Evolutionary conservation across 176 grass and related monocot species (phyloP).

Genomic region (Avena atlantica): DNA sequence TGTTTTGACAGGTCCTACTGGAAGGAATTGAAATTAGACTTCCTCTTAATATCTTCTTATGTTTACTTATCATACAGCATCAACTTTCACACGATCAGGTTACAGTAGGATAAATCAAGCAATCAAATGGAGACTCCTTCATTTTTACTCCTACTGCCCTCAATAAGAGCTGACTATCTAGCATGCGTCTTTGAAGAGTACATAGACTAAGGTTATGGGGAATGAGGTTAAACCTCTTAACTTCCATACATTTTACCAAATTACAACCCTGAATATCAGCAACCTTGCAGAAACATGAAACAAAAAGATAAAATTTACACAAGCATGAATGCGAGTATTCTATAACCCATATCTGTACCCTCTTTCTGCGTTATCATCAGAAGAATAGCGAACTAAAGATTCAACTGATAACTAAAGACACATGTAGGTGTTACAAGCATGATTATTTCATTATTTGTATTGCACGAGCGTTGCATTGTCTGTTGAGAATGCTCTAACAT

Average conservation of each 20-base stretch:
- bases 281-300: not conserved
- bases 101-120: not conserved
- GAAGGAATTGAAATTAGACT: not conserved
- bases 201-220: too few species aligned
- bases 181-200: too few species aligned
- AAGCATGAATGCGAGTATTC: not conserved
- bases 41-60: not conserved
- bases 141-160: not conserved
- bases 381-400: not conserved
- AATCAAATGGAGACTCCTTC: not conserved
- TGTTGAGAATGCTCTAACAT: not conserved
- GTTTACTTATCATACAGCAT: not conserved
- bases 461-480: not conserved
- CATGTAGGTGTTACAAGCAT: not conserved
- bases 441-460: not conserved
- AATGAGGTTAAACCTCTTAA: too few species aligned
- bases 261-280: too few species aligned
- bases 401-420: not conserved
- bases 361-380: not conserved
- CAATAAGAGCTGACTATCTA: not conserved
- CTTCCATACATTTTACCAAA: too few species aligned
- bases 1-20: conserved; percentile 18
- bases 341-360: not conserved
- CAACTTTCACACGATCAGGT: not conserved
- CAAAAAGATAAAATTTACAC: not conserved